Percentiles rank a stretch among this genome's conserved stretches.
Conservation (phyloP, 805 yeast species). For the Suhomyces sp. region DNA sequence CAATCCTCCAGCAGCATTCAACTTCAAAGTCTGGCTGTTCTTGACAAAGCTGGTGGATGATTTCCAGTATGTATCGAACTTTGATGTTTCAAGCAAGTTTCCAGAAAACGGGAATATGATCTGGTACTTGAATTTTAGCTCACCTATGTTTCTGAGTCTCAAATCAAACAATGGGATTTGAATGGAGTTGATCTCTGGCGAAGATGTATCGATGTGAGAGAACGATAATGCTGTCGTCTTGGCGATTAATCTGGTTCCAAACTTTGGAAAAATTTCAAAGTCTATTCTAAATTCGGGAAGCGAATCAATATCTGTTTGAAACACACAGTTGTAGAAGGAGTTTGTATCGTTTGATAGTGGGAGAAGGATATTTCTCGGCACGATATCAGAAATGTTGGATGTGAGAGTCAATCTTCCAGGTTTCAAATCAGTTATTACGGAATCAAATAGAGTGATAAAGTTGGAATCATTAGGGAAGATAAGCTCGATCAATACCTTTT, state of each 20-base stretch:
- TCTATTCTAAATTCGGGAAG: conserved; percentile 63
- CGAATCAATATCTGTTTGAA: conserved; percentile 77
- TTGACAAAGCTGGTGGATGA: conserved; percentile 61
- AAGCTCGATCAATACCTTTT: conserved; percentile 79
- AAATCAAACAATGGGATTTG: conserved; percentile 79
- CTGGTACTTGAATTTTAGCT: conserved; percentile 70
- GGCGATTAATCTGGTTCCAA: conserved; percentile 89
- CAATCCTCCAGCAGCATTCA: conserved; percentile 38
- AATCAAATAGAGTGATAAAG: conserved; percentile 47
- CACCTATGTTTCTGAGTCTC: conserved; percentile 79
- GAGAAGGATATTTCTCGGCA: conserved; percentile 80
- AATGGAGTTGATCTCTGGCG: conserved; percentile 38
- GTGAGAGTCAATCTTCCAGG: conserved; percentile 85
- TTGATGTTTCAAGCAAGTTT: conserved; percentile 76
- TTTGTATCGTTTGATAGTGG: conserved; percentile 62
- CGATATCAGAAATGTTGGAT: conserved; percentile 71
- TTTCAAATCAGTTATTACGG: conserved; percentile 37
- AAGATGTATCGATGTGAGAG: conserved; percentile 36
- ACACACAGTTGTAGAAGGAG: conserved; percentile 60
- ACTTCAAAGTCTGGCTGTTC: conserved; percentile 23
- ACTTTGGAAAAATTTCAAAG: conserved; percentile 89
- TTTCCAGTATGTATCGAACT: conserved; percentile 96
- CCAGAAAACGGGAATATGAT: conserved; percentile 90
- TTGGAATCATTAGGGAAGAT: conserved; percentile 51
- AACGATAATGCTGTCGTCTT: conserved; percentile 76